Conservation (phyloP, 1,284 basidiomycete genomes). For the Pascua sp. region DNA sequence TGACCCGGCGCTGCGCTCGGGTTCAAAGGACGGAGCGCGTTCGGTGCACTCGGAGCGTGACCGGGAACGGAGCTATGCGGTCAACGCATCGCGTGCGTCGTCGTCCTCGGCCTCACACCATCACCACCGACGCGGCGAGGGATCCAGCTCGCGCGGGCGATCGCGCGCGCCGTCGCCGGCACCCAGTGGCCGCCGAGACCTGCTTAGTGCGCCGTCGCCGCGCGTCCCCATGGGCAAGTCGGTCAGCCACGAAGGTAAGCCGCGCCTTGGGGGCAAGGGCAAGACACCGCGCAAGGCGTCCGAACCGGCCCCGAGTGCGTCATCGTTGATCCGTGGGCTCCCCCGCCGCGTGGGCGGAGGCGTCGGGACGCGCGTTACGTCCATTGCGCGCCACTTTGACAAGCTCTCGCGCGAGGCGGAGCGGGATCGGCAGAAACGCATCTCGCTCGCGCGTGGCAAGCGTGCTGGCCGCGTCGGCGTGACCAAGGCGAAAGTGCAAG, state of each 20-base stretch:
- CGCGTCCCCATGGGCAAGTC: conserved; percentile 5
- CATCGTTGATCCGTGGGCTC: conserved; percentile 11
- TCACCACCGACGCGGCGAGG: background rate
- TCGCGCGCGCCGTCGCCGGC: background rate
- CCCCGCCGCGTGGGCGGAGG: conserved; percentile 26
- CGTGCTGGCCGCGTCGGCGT: conserved; percentile 89
- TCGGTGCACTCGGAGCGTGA: background rate
- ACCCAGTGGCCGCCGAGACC: background rate
- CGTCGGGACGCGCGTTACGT: conserved; percentile 50
- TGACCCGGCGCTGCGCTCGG: too few relatives aligned
- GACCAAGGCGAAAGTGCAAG: conserved; percentile 82
- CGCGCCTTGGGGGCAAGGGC: conserved; percentile 39
- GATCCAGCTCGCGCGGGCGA: background rate
- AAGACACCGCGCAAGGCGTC: conserved; percentile 29
- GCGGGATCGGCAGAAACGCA: conserved; percentile 52
- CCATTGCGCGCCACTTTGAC: conserved; percentile 56
- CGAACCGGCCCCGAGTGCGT: background rate
- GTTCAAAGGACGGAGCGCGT: too few relatives aligned
- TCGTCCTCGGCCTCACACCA: background rate
- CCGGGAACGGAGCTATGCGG: conserved; percentile 77
- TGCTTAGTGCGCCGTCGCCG: too few relatives aligned
- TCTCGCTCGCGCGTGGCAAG: conserved; percentile 63
- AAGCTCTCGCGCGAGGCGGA: conserved; percentile 54
- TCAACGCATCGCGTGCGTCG: conserved; percentile 59
- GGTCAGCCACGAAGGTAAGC: conserved; percentile 25